Conservation (phyloP, 495 filamentous ascomycete genomes). For the Xylaria telfairii region DNA sequence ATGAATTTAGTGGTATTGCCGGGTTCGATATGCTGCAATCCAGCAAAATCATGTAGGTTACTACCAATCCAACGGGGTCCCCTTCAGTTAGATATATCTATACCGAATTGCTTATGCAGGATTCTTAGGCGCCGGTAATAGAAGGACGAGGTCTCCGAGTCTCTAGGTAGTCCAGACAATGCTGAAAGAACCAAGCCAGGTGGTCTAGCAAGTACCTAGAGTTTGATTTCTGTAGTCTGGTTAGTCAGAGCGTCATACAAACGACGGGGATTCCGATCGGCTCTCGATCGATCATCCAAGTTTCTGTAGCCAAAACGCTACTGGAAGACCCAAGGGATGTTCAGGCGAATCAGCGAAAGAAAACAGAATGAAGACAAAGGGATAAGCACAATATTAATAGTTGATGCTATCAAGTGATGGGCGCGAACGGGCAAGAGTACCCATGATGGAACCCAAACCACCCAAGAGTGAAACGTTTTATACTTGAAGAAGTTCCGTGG, state of each 20-base stretch:
- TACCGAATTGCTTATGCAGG: neutral
- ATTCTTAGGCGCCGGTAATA: neutral
- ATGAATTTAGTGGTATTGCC: neutral
- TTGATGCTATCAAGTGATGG: neutral
- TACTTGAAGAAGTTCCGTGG: neutral
- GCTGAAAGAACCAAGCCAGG: neutral
- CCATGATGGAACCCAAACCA: neutral
- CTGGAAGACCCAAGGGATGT: neutral
- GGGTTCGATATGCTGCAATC: neutral
- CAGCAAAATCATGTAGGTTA: neutral
- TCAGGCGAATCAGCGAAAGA: neutral
- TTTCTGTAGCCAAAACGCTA: neutral
- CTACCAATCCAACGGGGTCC: neutral
- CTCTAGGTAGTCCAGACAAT: too few relatives aligned
- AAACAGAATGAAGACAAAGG: neutral
- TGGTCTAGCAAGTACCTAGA: neutral
- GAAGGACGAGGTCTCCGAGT: neutral
- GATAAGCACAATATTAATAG: neutral
- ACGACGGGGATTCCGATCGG: neutral
- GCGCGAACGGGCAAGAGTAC: neutral
- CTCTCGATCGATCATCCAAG: neutral
- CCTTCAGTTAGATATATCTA: neutral
- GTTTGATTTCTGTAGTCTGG: neutral
- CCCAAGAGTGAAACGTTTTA: neutral
- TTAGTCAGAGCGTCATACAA: neutral